Conservation (phyloP, 2,329 filamentous ascomycete genomes). For the Hypoxylon sp. region DNA sequence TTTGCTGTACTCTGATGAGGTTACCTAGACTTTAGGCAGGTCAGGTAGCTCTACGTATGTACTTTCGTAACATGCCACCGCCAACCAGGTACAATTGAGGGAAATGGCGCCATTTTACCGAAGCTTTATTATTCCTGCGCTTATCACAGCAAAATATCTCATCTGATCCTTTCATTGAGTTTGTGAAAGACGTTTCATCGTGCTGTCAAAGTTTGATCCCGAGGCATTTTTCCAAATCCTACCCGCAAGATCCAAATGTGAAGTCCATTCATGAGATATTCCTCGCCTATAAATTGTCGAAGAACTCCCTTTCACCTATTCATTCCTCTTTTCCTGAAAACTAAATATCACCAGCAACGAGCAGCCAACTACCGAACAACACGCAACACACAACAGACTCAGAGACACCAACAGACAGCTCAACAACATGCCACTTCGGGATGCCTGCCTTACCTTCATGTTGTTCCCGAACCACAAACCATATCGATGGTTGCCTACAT, state of each 20-base stretch:
- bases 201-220: neutral
- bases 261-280: neutral
- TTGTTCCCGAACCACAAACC: too few species aligned
- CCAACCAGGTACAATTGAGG: neutral
- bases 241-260: neutral
- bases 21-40: neutral
- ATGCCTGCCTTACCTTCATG: too few species aligned
- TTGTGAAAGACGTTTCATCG: neutral
- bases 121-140: neutral
- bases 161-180: neutral
- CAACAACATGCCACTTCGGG: too few species aligned
- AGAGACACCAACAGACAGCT: too few species aligned
- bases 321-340: too few species aligned
- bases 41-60: neutral
- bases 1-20: neutral
- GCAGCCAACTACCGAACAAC: too few species aligned
- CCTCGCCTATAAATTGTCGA: too few species aligned
- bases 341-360: too few species aligned
- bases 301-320: too few species aligned
- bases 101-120: neutral
- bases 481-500: too few species aligned
- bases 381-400: too few species aligned
- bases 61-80: neutral
- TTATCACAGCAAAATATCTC: neutral
- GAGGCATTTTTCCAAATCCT: neutral